Conservation (phyloP, 208 protist genomes). For the Leptomonas seymouri region DNA sequence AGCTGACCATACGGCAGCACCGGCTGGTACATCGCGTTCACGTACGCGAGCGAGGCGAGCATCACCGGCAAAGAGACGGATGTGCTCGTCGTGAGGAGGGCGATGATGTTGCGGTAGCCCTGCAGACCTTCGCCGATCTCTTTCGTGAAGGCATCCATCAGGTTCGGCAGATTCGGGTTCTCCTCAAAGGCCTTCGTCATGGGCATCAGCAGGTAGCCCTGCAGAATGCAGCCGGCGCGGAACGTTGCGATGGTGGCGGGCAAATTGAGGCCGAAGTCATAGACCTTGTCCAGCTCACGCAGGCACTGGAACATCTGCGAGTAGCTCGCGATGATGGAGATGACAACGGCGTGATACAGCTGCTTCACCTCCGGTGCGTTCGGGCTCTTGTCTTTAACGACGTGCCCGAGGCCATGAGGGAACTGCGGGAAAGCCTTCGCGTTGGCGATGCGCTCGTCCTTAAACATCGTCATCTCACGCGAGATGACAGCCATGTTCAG, state of each 20-base stretch:
- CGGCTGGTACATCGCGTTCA: conserved; percentile 86
- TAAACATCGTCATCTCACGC: conserved; percentile 92
- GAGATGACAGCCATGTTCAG: conserved; percentile 95
- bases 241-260: conserved; percentile 92
- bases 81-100: conserved; percentile 53
- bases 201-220: conserved; percentile 84
- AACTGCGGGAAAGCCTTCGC: conserved; percentile 43
- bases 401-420: conserved; percentile 20
- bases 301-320: conserved; percentile 94
- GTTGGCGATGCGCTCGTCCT: conserved; percentile 91
- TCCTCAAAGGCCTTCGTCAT: conserved; percentile 91
- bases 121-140: conserved; percentile 74
- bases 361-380: conserved; percentile 63
- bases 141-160: conserved; percentile 87
- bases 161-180: conserved; percentile 85
- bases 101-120: conserved; percentile 71
- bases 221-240: conserved; percentile 90
- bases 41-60: conserved; percentile 75
- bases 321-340: conserved; percentile 90
- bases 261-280: conserved; percentile 87
- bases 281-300: conserved; percentile 87
- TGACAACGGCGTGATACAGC: conserved; percentile 77
- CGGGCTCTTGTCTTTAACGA: conserved; percentile 51
- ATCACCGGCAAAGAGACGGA: conserved; percentile 76
- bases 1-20: conserved; percentile 85